Evolutionary conservation across 2,329 filamentous ascomycete species (phyloP), one percentile per base, ranked within the genome.

Genomic region (Verticillium klebahnii): DNA sequence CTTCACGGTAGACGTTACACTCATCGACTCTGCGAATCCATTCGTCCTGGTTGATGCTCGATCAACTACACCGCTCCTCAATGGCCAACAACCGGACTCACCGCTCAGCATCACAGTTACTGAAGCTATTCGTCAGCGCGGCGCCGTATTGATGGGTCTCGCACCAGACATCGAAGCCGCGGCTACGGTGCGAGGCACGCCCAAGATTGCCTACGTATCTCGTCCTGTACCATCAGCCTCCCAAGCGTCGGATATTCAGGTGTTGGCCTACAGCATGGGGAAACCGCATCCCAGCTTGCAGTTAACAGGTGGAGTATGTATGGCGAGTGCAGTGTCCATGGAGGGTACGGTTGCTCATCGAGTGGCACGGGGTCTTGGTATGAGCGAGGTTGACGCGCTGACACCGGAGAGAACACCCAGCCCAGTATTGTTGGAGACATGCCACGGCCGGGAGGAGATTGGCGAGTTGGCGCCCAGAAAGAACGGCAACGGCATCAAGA

Each of bases 131-230:
- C 78, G 87, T 2, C 76, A 74, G 37, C 74, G 77, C 61, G 87
- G 80, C 0, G 83, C 84, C 0, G 79, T 84, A 0, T 76, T 75
- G 9, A 89, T 89, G 85, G 85, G 85, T 0, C 74, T 89, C 5
- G 79, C 74, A 0, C 19, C 76, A 1, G 68, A 71, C 5, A 72
- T 76, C 0, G 72, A 75, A 14, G 73, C 74, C 1, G 74, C 75
- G 0, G 66, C 67, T 2, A 60, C 64, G 2, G 67, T 68, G 1
- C 67, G 72, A 34, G 73, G 75, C 0, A 75, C 73, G 1, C 86
- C 87, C 0, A 88, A 89, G 69, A 82, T 88, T 17, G 82, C 83
- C 6, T 70, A 88, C 2, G 75, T 88, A 2, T 80, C 78, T 6
- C 69, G 67, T 29, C 40, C 40, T 7, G 19, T 23, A 23, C 65